Evolutionary conservation across 441 rosid genomes (phyloP), one percentile per base, ranked within the genome.

Genomic region (Populus hybrid): DNA sequence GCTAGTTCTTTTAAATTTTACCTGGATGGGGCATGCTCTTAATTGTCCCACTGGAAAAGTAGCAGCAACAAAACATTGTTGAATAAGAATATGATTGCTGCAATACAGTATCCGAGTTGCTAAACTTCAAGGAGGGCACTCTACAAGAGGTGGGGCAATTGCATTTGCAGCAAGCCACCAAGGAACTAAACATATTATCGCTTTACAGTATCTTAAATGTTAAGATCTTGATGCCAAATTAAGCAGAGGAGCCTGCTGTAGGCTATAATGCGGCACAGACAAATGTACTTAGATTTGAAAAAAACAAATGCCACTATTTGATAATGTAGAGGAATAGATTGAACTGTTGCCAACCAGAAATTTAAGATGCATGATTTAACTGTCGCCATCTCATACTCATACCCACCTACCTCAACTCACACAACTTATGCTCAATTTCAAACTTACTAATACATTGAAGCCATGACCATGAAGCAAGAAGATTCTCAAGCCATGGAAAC

Each of bases 401-500:
- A 14, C 56, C 56, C 3, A 14, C 56, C 20, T 14, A 1, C 56
- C 20, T 45, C 65, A 63, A 59, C 64, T 59, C 24, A 59, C 64
- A n/a, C 64, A 61, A 21, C 64, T 21, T 21, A 9, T 63, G 65
- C 28, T 63, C 28, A 56, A 67, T 14, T 29, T 56, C 24, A 16
- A 50, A 40, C 45, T 9, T 9, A 26, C 68, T 2, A 24, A 59
- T 61, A 61, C 10, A 21, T 26, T 21, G 74, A 21, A 61, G 7
- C 40, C 40, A 29, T 66, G 69, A 67, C 31, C 69, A 67, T 16
- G 69, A 67, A 7, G 70, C 69, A 28, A 67, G 65, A 61, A 67
- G 18, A 67, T 33, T 28, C 69, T 28, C 21, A 28, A 67, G 36
- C 23, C 31, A 31, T 67, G 70, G 40, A 67, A 67, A 29, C 70